Evolutionary conservation across 75 land plant genomes (phyloP).

Genomic region (Gnetum montanum): DNA sequence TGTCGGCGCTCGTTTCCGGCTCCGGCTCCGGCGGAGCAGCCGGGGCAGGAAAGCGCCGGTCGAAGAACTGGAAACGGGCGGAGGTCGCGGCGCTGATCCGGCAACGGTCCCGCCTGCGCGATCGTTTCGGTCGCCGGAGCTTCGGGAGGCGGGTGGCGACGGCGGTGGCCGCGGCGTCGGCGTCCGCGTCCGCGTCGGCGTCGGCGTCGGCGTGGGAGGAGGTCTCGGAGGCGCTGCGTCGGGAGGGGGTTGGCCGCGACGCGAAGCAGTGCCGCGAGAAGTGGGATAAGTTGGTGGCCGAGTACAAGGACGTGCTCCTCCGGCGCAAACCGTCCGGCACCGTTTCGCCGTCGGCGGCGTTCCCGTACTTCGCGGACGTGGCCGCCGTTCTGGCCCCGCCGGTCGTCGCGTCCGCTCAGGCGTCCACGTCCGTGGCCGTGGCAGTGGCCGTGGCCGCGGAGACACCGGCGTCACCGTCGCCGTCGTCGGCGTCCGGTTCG

Average conservation of each 20-base stretch:
- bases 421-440: too few species aligned
- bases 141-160: conserved; percentile 23
- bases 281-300: conserved; percentile 37
- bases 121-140: too few species aligned
- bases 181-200: conserved; percentile 15
- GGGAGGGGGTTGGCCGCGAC: conserved; percentile 18
- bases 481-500: too few species aligned
- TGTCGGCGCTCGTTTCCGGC: conserved; percentile 5
- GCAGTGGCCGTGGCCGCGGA: too few species aligned
- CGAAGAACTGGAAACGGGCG: conserved; percentile 31
- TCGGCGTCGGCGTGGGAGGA: conserved; percentile 27
- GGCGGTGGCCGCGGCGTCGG: conserved; percentile 19
- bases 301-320: conserved; percentile 26
- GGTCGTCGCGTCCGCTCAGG: neutral
- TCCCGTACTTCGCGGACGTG: conserved; percentile 23
- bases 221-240: conserved; percentile 12
- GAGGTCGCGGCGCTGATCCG: conserved; percentile 22
- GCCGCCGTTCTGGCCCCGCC: conserved; percentile 14
- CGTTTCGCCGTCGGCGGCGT: conserved; percentile 15
- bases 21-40: neutral
- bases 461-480: too few species aligned
- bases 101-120: too few species aligned
- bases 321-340: too few species aligned
- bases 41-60: conserved; percentile 12
- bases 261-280: conserved; percentile 37